Evolutionary conservation across 176 grass and related monocot species (phyloP).

Genomic region (Areca catechu): DNA sequence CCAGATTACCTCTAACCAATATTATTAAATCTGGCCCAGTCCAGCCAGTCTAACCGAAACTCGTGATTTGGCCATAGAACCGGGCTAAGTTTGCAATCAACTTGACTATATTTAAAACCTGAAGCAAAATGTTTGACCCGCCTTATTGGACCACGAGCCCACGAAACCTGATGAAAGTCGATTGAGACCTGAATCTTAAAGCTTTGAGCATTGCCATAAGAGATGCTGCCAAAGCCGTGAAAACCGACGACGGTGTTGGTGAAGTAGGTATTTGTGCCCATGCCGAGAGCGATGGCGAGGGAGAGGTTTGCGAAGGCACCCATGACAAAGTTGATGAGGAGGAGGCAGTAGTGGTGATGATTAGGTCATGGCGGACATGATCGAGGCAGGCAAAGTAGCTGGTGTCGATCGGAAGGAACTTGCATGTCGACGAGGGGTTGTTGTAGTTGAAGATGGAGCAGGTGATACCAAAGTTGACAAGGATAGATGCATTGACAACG

Average conservation of each 20-base stretch:
- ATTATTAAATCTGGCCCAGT: too few relatives aligned
- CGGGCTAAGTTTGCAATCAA: too few relatives aligned
- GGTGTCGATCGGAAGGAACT: slow-evolving; percentile 59
- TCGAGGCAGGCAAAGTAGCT: slow-evolving; percentile 58
- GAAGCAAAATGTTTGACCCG: too few relatives aligned
- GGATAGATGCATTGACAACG: slow-evolving; percentile 70
- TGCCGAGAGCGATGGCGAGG: slow-evolving; percentile 53
- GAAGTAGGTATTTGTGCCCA: slow-evolving; percentile 85
- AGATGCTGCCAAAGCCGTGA: slow-evolving; percentile 62
- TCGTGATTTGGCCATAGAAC: too few relatives aligned
- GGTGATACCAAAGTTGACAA: slow-evolving; percentile 59
- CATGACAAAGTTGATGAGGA: slow-evolving; percentile 58
- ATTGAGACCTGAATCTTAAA: too few relatives aligned
- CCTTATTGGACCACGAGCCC: too few relatives aligned
- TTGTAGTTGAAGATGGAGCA: slow-evolving; percentile 49
- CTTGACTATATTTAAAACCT: too few relatives aligned
- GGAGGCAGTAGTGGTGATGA: slow-evolving; percentile 61
- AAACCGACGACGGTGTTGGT: slow-evolving; percentile 67
- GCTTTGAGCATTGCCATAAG: slow-evolving; percentile 52
- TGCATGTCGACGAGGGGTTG: slow-evolving; percentile 28
- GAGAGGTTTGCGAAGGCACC: slow-evolving; percentile 72
- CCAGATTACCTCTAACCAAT: too few relatives aligned
- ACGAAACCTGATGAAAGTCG: too few relatives aligned
- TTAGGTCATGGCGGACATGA: slow-evolving; percentile 48
- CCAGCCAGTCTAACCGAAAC: too few relatives aligned